phyloP scores from a whole-genome alignment of 257 asterid genomes.

The Ophiorrhiza pumila region DNA sequence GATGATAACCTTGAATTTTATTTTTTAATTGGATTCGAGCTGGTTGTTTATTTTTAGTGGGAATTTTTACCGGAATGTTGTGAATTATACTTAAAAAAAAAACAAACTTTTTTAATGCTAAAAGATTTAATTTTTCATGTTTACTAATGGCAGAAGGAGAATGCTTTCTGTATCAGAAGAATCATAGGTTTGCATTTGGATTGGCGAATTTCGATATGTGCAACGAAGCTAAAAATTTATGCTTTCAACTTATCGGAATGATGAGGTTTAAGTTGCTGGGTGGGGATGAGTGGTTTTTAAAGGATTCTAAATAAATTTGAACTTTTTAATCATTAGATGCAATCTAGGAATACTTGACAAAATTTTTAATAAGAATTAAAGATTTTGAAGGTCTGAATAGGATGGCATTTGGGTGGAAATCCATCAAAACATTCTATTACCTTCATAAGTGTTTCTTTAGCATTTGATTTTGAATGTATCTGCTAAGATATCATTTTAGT shows the following conservation, averaged over 20 bases:
- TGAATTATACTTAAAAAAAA: too few species aligned
- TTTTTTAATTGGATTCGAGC: not conserved
- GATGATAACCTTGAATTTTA: not conserved
- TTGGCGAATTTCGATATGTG: not conserved
- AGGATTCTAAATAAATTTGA: not conserved
- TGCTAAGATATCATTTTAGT: not conserved
- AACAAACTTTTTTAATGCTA: not conserved
- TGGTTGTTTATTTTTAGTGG: not conserved
- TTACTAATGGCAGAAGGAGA: not conserved
- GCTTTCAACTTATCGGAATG: not conserved
- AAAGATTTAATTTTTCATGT: not conserved
- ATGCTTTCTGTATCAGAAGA: not conserved
- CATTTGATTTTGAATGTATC: not conserved
- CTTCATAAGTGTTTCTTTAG: not conserved
- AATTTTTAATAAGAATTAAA: not conserved
- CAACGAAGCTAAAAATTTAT: not conserved
- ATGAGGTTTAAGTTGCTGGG: not conserved
- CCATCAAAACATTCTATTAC: too few species aligned
- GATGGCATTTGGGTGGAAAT: not conserved
- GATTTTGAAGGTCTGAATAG: not conserved
- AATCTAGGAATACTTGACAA: not conserved
- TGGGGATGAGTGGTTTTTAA: not conserved
- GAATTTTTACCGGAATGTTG: not conserved
- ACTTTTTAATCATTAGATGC: not conserved
- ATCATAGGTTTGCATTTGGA: not conserved